phyloP scores from a whole-genome alignment of 2,329 filamentous ascomycete species.

The Teratosphaeria viscida region DNA sequence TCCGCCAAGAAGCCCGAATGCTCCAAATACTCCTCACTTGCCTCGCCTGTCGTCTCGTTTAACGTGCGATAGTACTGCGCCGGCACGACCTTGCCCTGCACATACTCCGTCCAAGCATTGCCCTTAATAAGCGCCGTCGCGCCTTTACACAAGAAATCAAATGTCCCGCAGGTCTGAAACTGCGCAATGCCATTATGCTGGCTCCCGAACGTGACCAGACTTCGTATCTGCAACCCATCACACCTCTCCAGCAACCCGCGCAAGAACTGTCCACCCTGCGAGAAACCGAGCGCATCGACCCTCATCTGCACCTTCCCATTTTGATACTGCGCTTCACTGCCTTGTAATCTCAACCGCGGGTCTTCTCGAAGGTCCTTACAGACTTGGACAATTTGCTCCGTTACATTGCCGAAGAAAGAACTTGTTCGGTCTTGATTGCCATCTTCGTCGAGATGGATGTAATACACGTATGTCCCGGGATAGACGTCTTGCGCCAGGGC shows the following conservation, averaged over 20 bases:
- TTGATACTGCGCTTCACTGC: neutral
- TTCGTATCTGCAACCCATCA: constrained; percentile 71
- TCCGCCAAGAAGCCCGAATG: constrained; percentile 84
- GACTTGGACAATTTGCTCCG: constrained; percentile 62
- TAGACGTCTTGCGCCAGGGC: constrained; percentile 61
- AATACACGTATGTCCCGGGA: constrained; percentile 76
- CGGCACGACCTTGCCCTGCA: constrained; percentile 73
- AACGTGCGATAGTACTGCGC: constrained; percentile 87
- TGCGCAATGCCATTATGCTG: constrained; percentile 87
- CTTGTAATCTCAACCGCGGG: constrained; percentile 30
- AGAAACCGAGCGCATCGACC: constrained; percentile 87
- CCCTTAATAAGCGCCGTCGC: constrained; percentile 67
- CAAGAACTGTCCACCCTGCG: constrained; percentile 93
- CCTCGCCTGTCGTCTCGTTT: constrained; percentile 44
- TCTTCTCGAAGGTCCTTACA: constrained; percentile 68
- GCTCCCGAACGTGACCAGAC: constrained; percentile 76
- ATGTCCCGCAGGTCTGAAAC: constrained; percentile 61
- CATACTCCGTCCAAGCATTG: constrained; percentile 69
- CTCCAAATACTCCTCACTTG: constrained; percentile 57
- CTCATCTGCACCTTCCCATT: constrained; percentile 5
- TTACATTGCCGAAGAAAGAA: constrained; percentile 86
- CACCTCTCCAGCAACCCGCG: constrained; percentile 82
- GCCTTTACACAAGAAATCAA: constrained; percentile 71
- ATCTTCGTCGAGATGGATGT: constrained; percentile 60
- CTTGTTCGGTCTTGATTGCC: constrained; percentile 62